These are phyloP conservation scores for Alternaria ventricosa DNA, from an alignment of 2,329 filamentous ascomycete genomes.

Conservation along the genomic window DNA sequence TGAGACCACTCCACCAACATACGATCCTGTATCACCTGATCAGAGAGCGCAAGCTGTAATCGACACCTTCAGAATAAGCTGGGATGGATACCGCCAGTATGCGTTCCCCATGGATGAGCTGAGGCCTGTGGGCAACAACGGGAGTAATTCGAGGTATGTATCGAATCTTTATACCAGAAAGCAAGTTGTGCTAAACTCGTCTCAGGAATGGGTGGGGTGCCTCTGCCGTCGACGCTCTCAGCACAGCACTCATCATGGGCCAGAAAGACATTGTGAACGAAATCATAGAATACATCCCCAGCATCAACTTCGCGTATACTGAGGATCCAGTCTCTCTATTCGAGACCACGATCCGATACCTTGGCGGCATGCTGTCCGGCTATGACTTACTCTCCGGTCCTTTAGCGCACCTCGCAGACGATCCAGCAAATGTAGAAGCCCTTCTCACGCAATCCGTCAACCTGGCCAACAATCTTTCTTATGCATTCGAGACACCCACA, in stretches of 20 bases:
- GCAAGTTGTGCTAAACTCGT: not conserved
- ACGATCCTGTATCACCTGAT: conserved; percentile 10
- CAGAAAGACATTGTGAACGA: conserved; percentile 70
- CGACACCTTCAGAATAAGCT: conserved; percentile 42
- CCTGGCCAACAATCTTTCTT: conserved; percentile 75
- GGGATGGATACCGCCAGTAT: conserved; percentile 67
- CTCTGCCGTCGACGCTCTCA: conserved; percentile 79
- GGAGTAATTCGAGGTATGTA: conserved; percentile 75
- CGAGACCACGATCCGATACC: conserved; percentile 88
- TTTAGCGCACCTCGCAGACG: conserved; percentile 58
- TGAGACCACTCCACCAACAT: conserved; percentile 9
- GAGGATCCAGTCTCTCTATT: conserved; percentile 72
- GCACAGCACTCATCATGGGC: conserved; percentile 79
- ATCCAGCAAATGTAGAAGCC: conserved; percentile 58
- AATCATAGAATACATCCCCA: conserved; percentile 74
- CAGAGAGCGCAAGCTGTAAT: conserved; percentile 42
- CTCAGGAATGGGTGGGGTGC: conserved; percentile 83
- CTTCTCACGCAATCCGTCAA: conserved; percentile 71
- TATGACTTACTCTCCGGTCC: conserved; percentile 77
- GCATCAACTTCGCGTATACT: conserved; percentile 73
- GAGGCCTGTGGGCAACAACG: conserved; percentile 69
- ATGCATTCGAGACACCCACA: conserved; percentile 77
- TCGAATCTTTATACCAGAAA: too few species aligned
- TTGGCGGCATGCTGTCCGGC: conserved; percentile 79
- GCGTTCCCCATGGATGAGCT: conserved; percentile 82